phyloP scores from a whole-genome alignment of 2,329 filamentous ascomycete genomes.

The Blumeria hordei region DNA sequence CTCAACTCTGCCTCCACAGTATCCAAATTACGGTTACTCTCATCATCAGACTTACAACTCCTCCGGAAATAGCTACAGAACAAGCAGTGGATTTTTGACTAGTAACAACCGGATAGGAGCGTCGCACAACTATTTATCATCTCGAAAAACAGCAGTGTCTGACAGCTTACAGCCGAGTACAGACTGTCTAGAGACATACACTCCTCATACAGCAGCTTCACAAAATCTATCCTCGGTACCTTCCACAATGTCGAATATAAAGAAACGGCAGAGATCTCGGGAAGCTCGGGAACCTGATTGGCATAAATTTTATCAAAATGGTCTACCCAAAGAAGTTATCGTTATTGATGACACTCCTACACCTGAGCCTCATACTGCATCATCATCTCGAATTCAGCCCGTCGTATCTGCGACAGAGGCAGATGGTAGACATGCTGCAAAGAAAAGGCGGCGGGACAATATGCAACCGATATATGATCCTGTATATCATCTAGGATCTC shows the following conservation, averaged over 20 bases:
- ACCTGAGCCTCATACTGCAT: slow-evolving; percentile 16
- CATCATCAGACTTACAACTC: slow-evolving; percentile 28
- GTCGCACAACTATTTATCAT: slow-evolving; percentile 12
- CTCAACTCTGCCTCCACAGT: slow-evolving; percentile 46
- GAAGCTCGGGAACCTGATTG: slow-evolving; percentile 42
- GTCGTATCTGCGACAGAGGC: slow-evolving; percentile 11
- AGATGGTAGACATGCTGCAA: slow-evolving; percentile 41
- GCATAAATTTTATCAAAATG: slow-evolving; percentile 62
- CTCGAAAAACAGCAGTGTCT: slow-evolving; percentile 14
- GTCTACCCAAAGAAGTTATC: slow-evolving; percentile 63
- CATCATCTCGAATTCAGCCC: slow-evolving; percentile 18
- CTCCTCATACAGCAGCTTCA: slow-evolving; percentile 15
- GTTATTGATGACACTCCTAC: slow-evolving; percentile 50
- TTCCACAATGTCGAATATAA: slow-evolving; percentile 14
- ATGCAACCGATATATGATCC: slow-evolving; percentile 36
- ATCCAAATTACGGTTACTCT: slow-evolving; percentile 37
- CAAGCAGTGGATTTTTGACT: slow-evolving; percentile 19
- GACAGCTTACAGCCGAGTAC: slow-evolving; percentile 9
- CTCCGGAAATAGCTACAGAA: slow-evolving; percentile 25
- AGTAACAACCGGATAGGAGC: slow-evolving; percentile 13
- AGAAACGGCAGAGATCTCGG: slow-evolving; percentile 17
- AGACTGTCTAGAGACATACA: slow-evolving; percentile 7
- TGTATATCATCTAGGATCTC: slow-evolving; percentile 41
- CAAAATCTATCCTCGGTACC: slow-evolving; percentile 14
- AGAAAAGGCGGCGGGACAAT: slow-evolving; percentile 36